Evolutionary conservation across 1,139 yeast genomes (phyloP).

Genomic region (Scheffersomyces cryptocercus): DNA sequence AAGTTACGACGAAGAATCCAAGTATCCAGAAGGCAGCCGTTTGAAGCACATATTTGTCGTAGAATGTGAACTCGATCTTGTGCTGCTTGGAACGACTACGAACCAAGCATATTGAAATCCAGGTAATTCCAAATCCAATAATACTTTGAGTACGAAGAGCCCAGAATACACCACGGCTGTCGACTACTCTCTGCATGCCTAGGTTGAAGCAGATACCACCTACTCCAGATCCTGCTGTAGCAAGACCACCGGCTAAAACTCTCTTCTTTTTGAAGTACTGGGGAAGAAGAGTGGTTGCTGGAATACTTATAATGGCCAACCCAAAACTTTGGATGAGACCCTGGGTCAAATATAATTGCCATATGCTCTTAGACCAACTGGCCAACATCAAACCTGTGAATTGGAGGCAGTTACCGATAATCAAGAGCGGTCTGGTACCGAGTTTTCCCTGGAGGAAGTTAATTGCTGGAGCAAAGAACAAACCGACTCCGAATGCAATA

Average conservation of each 20-base stretch:
- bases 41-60: constrained; percentile 22
- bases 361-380: constrained; percentile 48
- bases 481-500: constrained; percentile 39
- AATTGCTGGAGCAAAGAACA: constrained; percentile 37
- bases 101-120: constrained; percentile 24
- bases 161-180: constrained; percentile 32
- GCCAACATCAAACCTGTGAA: constrained; percentile 55
- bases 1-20: constrained; percentile 29
- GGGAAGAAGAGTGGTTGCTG: constrained; percentile 52
- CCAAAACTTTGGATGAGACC: constrained; percentile 55
- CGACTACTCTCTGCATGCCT: constrained; percentile 30
- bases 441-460: constrained; percentile 39
- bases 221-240: constrained; percentile 60
- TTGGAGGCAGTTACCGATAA: constrained; percentile 49
- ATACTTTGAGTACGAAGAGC: constrained; percentile 40
- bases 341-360: constrained; percentile 55
- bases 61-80: constrained; percentile 21
- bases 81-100: constrained; percentile 23
- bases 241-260: constrained; percentile 58
- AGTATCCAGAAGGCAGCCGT: constrained; percentile 32
- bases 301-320: constrained; percentile 45
- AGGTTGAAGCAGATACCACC: constrained; percentile 54
- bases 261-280: constrained; percentile 59
- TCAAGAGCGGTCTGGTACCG: constrained; percentile 39
- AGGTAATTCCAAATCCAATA: constrained; percentile 26